Percentiles rank a stretch among this genome's conserved stretches.
Conservation (phyloP, 805 yeast species). For the Metschnikowia lachancei region DNA sequence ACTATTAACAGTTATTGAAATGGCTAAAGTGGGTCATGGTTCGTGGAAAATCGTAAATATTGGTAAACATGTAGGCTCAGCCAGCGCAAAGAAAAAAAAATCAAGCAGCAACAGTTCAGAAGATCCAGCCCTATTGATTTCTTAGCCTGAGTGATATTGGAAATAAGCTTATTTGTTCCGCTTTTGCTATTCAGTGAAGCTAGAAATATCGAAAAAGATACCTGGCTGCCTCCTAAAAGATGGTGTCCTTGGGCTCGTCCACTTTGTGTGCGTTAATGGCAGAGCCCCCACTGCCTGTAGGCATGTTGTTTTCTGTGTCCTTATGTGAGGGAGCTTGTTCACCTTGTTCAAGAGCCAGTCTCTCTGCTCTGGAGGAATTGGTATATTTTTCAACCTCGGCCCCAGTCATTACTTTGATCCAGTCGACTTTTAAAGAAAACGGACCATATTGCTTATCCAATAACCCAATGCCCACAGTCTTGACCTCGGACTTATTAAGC, state of each 20-base stretch:
- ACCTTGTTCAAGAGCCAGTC: conserved; percentile 18
- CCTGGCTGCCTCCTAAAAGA: conserved; percentile 22
- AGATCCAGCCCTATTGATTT: too few species aligned
- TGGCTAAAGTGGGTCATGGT: too few species aligned
- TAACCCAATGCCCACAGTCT: conserved; percentile 75
- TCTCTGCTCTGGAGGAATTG: conserved; percentile 31
- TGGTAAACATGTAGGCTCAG: too few species aligned
- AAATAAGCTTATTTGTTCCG: too few species aligned
- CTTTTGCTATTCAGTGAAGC: too few species aligned
- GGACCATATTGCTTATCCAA: conserved; percentile 79
- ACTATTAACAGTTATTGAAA: too few species aligned
- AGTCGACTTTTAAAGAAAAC: conserved; percentile 63
- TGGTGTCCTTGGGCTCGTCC: conserved; percentile 36
- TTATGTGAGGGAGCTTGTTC: conserved; percentile 7
- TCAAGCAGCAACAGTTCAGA: too few species aligned
- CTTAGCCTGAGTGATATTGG: too few species aligned
- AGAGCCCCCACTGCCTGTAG: conserved; percentile 26
- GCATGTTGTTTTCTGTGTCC: conserved; percentile 22
- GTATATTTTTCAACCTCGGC: conserved; percentile 45
- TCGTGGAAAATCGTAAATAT: too few species aligned
- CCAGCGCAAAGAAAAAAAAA: too few species aligned
- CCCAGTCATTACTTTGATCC: conserved; percentile 67
- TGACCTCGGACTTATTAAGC: conserved; percentile 61
- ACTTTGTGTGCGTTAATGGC: conserved; percentile 27
- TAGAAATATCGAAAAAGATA: too few species aligned